phyloP scores from a whole-genome alignment of 78 protist species.

The Dictyostelium firmibasis region DNA sequence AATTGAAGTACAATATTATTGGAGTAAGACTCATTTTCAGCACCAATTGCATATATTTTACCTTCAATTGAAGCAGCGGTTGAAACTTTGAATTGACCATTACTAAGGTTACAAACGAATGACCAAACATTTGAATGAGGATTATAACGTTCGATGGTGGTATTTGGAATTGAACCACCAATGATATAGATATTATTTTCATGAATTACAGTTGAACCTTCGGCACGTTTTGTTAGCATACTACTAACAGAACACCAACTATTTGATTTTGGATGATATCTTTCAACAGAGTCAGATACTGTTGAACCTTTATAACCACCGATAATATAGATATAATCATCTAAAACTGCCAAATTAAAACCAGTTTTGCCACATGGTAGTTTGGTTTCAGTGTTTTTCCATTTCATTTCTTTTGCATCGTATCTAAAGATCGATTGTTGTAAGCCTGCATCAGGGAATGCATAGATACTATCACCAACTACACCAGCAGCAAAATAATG shows the following conservation, averaged over 20 bases:
- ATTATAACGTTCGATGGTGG: conserved; percentile 26
- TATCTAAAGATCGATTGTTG: conserved; percentile 44
- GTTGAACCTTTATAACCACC: conserved; percentile 75
- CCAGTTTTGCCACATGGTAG: conserved; percentile 29
- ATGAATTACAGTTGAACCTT: conserved; percentile 23
- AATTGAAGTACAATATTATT: conserved; percentile 49
- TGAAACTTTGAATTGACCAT: background rate
- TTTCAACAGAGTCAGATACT: conserved; percentile 27
- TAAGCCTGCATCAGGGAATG: conserved; percentile 67
- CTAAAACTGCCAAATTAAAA: conserved; percentile 13
- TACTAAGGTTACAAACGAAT: conserved; percentile 10
- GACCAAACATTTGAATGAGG: conserved; percentile 63
- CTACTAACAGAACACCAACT: conserved; percentile 51
- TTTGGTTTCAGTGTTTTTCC: background rate
- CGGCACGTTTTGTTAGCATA: conserved; percentile 45
- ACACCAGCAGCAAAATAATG: conserved; percentile 30
- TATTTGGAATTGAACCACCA: conserved; percentile 32
- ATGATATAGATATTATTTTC: conserved; percentile 18
- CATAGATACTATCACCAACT: conserved; percentile 46
- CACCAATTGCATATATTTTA: conserved; percentile 59
- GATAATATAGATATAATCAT: conserved; percentile 58
- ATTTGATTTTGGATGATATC: conserved; percentile 59
- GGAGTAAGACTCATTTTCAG: conserved; percentile 57
- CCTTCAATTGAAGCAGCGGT: conserved; percentile 10
- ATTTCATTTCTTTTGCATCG: background rate